Base-by-base conservation (phyloP, 805 yeast species). In the Starmerella powellii region DNA sequence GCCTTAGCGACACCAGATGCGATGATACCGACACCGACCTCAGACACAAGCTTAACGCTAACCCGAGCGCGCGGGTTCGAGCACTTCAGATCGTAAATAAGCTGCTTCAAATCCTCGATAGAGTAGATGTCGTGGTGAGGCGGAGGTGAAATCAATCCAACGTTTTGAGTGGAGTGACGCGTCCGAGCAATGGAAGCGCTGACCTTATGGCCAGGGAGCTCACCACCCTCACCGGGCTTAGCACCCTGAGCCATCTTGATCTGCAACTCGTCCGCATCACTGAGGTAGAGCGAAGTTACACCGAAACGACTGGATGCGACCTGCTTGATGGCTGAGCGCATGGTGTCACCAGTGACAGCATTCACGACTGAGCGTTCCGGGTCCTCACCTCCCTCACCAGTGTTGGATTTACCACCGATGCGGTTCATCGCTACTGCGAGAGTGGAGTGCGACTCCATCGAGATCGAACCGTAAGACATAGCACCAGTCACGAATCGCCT, bases 361-460 rank as follows among this genome's bases (percentile, higher is more conserved):
- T 74, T 72, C 17, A 80, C 80, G 40, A 72, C 67, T 5, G 95
- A 82, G 55, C 96, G 74, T 59, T 87, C 95, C 37, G 91, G 75
- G 59, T 88, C 97, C 65, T 88, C 98, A 70, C 98, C 98, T 71
- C 98, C 98, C 70, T 88, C 98, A 69, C 98, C 98, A 48, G 97
- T 87, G 63, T 88, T 88, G 37, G 95, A 85, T 65, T 87, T 91
- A 54, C 96, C 98, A 41, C 97, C 97, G 50, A 88, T 71, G 62
- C 97, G 72, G 70, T 88, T 88, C 98, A 88, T 88, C 36, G 98
- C 98, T 42, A 88, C 94, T 12, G 98, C 98, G 55, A 88, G 68
- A 10, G 98, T 88, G 3, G 96, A 85, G 65, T 88, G 98, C 2
- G 96, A 87, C 65, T 88, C 98, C 94, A 87, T 82, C 4, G 97